Percentiles rank a stretch among this genome's conserved stretches.
phyloP scores from a whole-genome alignment of 352 stramenopile genomes.

The Aphanomyces euteiches region DNA sequence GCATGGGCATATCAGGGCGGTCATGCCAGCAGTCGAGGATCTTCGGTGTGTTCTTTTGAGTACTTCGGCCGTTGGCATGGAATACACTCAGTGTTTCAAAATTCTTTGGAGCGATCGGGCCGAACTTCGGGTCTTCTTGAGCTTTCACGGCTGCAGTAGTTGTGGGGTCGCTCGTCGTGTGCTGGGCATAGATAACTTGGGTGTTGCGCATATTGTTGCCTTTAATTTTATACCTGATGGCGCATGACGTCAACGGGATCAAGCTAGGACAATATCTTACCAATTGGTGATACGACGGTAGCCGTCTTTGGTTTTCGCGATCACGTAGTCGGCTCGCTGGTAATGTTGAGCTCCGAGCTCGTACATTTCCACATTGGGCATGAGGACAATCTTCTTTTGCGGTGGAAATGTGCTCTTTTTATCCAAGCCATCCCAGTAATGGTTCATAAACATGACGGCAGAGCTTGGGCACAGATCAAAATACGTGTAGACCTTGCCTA shows the following conservation, averaged over 20 bases:
- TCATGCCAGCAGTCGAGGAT: constrained; percentile 59
- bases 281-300: constrained; percentile 42
- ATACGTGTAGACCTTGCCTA: constrained; percentile 43
- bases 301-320: constrained; percentile 58
- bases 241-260: background rate
- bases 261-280: constrained; percentile 22
- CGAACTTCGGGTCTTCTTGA: background rate
- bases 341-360: constrained; percentile 45
- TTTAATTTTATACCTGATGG: constrained; percentile 36
- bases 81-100: constrained; percentile 46
- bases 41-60: constrained; percentile 49
- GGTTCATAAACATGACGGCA: constrained; percentile 58
- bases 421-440: constrained; percentile 43
- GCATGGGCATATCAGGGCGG: constrained; percentile 44
- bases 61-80: constrained; percentile 50
- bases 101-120: constrained; percentile 37
- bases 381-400: constrained; percentile 33
- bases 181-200: constrained; percentile 46
- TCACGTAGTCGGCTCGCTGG: constrained; percentile 45
- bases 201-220: constrained; percentile 45
- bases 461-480: constrained; percentile 49
- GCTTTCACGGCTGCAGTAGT: constrained; percentile 33
- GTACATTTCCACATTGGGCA: constrained; percentile 50
- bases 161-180: constrained; percentile 53
- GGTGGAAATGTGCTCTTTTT: constrained; percentile 32